phyloP scores from a whole-genome alignment of 345 rosid species.

The Euphorbia lathyris region DNA sequence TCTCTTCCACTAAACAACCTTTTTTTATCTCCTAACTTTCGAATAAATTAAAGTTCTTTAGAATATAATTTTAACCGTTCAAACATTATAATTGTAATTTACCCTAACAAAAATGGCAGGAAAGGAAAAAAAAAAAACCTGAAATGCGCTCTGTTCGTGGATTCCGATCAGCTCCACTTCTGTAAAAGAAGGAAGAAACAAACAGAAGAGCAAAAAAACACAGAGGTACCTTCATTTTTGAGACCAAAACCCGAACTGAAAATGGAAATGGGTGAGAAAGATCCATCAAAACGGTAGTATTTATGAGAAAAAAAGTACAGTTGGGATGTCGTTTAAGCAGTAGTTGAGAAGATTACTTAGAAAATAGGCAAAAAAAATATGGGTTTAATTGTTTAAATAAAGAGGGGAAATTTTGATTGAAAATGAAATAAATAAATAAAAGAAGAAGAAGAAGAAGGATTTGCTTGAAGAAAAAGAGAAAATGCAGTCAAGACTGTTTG shows the following conservation, averaged over 20 bases:
- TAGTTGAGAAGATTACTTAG: conserved; percentile 74
- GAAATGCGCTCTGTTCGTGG: conserved; percentile 72
- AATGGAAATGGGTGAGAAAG: conserved; percentile 25
- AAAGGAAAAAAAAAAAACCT: conserved; percentile 29
- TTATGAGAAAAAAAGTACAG: conserved; percentile 39
- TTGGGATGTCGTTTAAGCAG: conserved; percentile 65
- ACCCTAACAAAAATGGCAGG: not conserved
- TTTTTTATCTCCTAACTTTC: too few relatives aligned
- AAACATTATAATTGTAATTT: too few relatives aligned
- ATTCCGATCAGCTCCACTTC: conserved; percentile 39
- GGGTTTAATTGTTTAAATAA: conserved; percentile 6
- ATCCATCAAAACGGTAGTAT: conserved; percentile 26
- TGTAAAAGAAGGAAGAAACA: conserved; percentile 21
- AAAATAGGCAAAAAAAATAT: conserved; percentile 36
- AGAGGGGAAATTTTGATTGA: conserved; percentile 26
- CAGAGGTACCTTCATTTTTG: conserved; percentile 34
- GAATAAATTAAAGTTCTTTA: too few relatives aligned
- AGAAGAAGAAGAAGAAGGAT: conserved; percentile 24
- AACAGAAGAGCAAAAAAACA: conserved; percentile 35
- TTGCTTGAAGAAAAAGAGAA: conserved; percentile 74
- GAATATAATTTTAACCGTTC: too few relatives aligned
- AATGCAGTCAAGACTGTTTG: too few relatives aligned
- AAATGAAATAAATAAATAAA: conserved; percentile 22
- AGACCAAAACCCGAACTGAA: not conserved
- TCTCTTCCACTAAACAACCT: too few relatives aligned